Evolutionary conservation across 768 basidiomycete species (phyloP).

Genomic region (Paxillus ammoniavirescens): DNA sequence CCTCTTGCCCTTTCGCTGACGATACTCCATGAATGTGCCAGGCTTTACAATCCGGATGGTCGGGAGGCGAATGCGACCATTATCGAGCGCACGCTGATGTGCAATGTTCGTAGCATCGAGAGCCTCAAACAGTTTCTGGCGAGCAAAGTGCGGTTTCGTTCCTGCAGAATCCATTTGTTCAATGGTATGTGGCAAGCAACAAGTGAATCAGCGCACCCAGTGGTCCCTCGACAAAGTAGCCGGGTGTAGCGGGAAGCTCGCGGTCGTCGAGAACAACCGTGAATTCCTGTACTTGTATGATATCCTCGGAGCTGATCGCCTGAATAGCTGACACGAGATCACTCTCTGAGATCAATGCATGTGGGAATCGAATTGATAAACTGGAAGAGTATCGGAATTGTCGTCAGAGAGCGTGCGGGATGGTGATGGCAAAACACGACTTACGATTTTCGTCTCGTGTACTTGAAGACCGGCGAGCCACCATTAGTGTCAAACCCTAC

Average conservation of each 20-base stretch:
- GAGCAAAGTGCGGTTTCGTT: not conserved
- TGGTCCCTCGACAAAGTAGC: constrained; percentile 12
- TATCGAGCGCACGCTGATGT: not conserved
- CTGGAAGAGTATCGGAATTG: too few relatives aligned
- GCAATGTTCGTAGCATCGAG: not conserved
- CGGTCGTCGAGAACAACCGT: constrained; percentile 7
- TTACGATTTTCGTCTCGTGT: too few relatives aligned
- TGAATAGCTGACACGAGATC: constrained; percentile 1
- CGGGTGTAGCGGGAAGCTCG: constrained; percentile 4
- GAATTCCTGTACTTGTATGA: constrained; percentile 1
- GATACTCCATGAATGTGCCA: constrained; percentile 10
- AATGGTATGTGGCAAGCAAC: not conserved
- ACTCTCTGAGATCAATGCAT: too few relatives aligned
- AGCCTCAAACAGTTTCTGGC: constrained; percentile 5
- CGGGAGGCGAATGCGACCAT: constrained; percentile 1
- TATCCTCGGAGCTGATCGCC: constrained; percentile 3
- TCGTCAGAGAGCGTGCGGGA: too few relatives aligned
- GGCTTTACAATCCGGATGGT: constrained; percentile 13
- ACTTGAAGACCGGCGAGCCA: too few relatives aligned
- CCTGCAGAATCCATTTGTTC: not conserved
- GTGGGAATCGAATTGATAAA: too few relatives aligned
- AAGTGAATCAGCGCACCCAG: constrained; percentile 1
- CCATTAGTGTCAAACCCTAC: too few relatives aligned
- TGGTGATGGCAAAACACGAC: too few relatives aligned
- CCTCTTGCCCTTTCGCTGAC: constrained; percentile 6